Conservation (phyloP, 2,329 filamentous ascomycete genomes). For the Dryadomyces quercus-mongolicae region DNA sequence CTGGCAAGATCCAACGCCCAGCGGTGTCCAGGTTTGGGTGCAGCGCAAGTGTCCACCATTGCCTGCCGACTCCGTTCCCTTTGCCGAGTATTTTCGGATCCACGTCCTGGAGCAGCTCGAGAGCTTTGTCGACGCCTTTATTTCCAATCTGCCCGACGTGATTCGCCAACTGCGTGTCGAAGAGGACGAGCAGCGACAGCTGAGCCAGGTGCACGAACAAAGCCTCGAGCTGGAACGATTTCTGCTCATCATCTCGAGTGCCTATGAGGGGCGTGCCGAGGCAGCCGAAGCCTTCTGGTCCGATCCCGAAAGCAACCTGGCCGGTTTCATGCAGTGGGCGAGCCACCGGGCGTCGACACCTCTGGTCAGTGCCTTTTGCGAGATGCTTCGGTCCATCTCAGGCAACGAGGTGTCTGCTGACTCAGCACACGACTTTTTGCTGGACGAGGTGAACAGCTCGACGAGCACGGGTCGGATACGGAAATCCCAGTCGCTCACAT, state of each 20-base stretch:
- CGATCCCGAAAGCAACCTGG: slow-evolving; percentile 83
- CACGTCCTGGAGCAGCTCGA: slow-evolving; percentile 73
- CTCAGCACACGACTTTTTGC: slow-evolving; percentile 75
- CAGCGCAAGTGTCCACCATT: slow-evolving; percentile 67
- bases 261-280: slow-evolving; percentile 76
- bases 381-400: slow-evolving; percentile 84
- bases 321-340: slow-evolving; percentile 95
- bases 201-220: slow-evolving; percentile 52
- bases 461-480: slow-evolving; percentile 58
- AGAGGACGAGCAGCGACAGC: slow-evolving; percentile 75
- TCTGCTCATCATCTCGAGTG: slow-evolving; percentile 80
- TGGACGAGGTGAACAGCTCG: slow-evolving; percentile 68
- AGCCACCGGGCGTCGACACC: slow-evolving; percentile 89
- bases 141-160: slow-evolving; percentile 89
- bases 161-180: slow-evolving; percentile 75
- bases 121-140: slow-evolving; percentile 79
- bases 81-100: slow-evolving; percentile 59
- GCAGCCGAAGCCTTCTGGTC: slow-evolving; percentile 84
- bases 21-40: slow-evolving; percentile 69
- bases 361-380: slow-evolving; percentile 91
- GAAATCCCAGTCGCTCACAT: slow-evolving; percentile 75
- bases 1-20: slow-evolving; percentile 80
- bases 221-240: slow-evolving; percentile 77
- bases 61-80: slow-evolving; percentile 52
- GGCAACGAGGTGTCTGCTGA: slow-evolving; percentile 72